Conservation (phyloP, 2,329 filamentous ascomycete species). For the Diplodia mutila region DNA sequence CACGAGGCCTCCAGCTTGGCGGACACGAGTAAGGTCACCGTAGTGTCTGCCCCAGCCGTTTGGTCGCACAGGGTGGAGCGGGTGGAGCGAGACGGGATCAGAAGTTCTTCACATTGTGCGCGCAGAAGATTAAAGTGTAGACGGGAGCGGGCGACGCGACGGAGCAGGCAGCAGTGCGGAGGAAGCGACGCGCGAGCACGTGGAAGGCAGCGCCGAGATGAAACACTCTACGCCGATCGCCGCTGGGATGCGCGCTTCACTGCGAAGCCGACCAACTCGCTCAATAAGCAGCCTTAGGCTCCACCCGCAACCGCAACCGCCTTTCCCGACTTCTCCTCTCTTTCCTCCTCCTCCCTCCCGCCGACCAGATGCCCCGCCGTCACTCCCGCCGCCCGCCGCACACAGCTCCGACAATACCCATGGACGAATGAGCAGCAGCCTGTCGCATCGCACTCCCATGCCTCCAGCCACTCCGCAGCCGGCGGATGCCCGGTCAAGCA, state of each 20-base stretch:
- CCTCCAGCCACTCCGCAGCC: constrained; percentile 33
- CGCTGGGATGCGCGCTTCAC: neutral
- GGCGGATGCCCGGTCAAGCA: constrained; percentile 41
- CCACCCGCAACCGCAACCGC: neutral
- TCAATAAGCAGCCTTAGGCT: neutral
- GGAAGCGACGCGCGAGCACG: constrained; percentile 11
- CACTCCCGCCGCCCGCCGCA: neutral
- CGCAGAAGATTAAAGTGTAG: neutral
- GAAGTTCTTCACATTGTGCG: neutral
- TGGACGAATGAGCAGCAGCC: constrained; percentile 44
- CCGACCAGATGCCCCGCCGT: constrained; percentile 9
- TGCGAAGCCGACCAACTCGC: neutral
- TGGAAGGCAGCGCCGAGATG: neutral
- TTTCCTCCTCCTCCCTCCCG: neutral
- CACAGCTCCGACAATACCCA: constrained; percentile 29
- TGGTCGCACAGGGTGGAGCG: neutral
- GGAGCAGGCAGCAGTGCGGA: constrained; percentile 11
- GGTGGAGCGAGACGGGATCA: neutral
- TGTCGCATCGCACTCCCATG: constrained; percentile 33
- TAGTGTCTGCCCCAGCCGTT: neutral
- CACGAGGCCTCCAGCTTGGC: constrained; percentile 5
- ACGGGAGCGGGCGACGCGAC: neutral
- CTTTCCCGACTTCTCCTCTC: neutral
- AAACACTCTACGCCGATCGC: neutral
- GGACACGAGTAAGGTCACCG: neutral